phyloP scores from a whole-genome alignment of 1,139 yeast species.

The Protomyces pachydermus region DNA sequence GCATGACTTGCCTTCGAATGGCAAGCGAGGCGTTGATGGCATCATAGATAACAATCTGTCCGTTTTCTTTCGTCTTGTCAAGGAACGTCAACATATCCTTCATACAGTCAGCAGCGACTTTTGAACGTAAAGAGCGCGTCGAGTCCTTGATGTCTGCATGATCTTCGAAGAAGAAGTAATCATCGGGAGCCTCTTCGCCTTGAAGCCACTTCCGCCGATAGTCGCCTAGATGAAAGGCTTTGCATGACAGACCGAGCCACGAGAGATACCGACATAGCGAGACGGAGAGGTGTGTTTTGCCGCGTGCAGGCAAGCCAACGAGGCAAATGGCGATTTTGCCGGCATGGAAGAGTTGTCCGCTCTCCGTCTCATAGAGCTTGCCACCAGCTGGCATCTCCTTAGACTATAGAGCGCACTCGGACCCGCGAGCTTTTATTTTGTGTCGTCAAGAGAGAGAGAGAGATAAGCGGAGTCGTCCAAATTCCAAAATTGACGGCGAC shows the following conservation, averaged over 20 bases:
- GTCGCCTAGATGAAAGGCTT: constrained; percentile 87
- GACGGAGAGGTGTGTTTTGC: constrained; percentile 89
- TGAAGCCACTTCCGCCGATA: constrained; percentile 60
- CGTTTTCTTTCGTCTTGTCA: constrained; percentile 59
- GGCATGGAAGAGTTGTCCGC: constrained; percentile 88
- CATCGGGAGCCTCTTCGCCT: constrained; percentile 56
- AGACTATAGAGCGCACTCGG: background rate
- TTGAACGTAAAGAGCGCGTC: constrained; percentile 54
- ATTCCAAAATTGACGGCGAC: no score
- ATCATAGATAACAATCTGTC: constrained; percentile 90
- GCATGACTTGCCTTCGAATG: constrained; percentile 57
- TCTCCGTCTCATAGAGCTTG: constrained; percentile 76
- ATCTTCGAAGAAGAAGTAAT: constrained; percentile 61
- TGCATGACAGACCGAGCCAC: constrained; percentile 90
- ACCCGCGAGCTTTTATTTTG: background rate
- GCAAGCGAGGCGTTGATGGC: constrained; percentile 81
- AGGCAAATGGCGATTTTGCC: constrained; percentile 86
- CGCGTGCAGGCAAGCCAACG: constrained; percentile 94
- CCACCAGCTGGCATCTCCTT: constrained; percentile 11
- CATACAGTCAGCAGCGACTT: constrained; percentile 60
- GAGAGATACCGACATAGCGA: constrained; percentile 82
- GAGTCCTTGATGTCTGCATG: constrained; percentile 39
- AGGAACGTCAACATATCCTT: constrained; percentile 57
- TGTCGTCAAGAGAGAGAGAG: no score
- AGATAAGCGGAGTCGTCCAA: no score